Evolutionary conservation across 768 basidiomycete genomes (phyloP), one percentile per base, ranked within the genome.

Genomic region (Leccinum rimulosum): DNA sequence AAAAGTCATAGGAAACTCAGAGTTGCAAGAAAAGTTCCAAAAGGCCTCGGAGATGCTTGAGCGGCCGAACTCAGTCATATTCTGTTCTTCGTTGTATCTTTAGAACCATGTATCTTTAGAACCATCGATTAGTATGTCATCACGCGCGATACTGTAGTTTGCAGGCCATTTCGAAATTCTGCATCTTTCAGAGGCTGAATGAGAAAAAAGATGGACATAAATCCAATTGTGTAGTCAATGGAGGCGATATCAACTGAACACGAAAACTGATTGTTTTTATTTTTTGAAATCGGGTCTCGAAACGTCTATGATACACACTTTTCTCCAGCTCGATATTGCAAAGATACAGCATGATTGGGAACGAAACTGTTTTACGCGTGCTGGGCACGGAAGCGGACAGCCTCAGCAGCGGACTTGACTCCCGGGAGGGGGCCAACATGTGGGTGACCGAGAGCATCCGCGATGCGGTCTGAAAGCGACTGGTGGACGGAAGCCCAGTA

Each of bases 1-100:
- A 4, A 94, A 95, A 69, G 97, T 97, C 19, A 98, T 98, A 62
- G 97, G 97, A 11, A 98, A 98, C 73, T 81, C 81, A 11, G 97
- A 98, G 67, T 79, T 99, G 19, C 86, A 95, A 75, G 87, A 95
- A 67, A 97, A 95, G 74, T 98, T 99, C 68, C 91, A 89, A 64
- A 91, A 91, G 70, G 82, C 91, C 15, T 87, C 91, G 0, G 93
- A 95, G 75, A 88, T 95, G 90, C 85, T 98, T 25, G 94, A 94
- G 73, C 82, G 94, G 47, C 95, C 90, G 1, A 95, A 95, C 71
- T 95, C 93, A 1, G 94, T 98, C 61, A 93, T 94, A 45, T 94
- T 94, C 76, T 91, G 90, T 66, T 91, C 91, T 27, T 92, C 89
- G 3, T 68, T 94, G 75, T 93, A 93, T 74, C 79, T 94, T 35